Evolutionary conservation across 305 asterid species (phyloP).

Genomic region (Solanum chacoense): DNA sequence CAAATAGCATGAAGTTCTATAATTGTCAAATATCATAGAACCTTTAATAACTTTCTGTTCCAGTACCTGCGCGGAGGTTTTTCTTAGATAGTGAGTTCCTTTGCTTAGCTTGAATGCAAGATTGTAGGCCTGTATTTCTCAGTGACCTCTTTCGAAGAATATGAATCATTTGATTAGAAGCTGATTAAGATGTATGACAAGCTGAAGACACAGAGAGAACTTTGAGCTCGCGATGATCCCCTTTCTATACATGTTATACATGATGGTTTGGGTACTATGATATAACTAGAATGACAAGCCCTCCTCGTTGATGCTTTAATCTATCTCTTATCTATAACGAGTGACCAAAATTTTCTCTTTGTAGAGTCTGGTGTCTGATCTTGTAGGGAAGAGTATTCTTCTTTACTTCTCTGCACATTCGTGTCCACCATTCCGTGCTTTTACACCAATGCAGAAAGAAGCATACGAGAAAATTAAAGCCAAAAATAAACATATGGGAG

Average conservation of each 20-base stretch:
- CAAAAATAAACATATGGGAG: constrained; percentile 34
- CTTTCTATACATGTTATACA: not conserved
- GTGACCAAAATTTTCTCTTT: not conserved
- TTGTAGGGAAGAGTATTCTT: constrained; percentile 61
- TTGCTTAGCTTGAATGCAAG: constrained; percentile 58
- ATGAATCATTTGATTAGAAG: constrained; percentile 36
- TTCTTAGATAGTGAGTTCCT: not conserved
- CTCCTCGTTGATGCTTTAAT: not conserved
- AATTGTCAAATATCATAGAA: not conserved
- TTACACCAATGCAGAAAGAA: constrained; percentile 50
- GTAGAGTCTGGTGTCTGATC: constrained; percentile 55
- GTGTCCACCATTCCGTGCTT: constrained; percentile 92
- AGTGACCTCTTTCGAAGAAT: constrained; percentile 22
- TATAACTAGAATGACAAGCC: not conserved
- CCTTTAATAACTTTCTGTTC: not conserved
- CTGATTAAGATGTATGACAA: constrained; percentile 36
- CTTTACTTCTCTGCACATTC: constrained; percentile 84
- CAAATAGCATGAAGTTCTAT: not conserved
- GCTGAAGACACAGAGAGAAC: constrained; percentile 21
- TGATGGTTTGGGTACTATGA: not conserved
- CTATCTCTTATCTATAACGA: not conserved
- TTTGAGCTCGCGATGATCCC: not conserved
- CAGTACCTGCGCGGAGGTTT: not conserved
- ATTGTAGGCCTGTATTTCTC: constrained; percentile 52
- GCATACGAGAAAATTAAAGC: constrained; percentile 48